Conservation (phyloP, 73 alveolate genomes). For the Paramecium bursaria region DNA sequence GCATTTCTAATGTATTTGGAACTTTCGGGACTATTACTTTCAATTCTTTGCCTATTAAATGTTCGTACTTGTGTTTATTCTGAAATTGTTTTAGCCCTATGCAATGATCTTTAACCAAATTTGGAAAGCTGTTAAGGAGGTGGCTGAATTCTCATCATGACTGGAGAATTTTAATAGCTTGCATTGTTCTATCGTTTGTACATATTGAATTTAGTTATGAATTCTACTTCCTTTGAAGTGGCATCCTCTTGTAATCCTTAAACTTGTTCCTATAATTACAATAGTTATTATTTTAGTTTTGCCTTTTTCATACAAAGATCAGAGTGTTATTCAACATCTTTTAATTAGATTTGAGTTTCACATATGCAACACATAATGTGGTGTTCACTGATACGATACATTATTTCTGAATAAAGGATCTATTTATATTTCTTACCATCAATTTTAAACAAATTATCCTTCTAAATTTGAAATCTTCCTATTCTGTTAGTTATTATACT, state of each 20-base stretch:
- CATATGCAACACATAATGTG: slow-evolving; percentile 49
- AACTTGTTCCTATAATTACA: background rate
- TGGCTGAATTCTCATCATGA: slow-evolving; percentile 21
- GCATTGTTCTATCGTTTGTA: slow-evolving; percentile 11
- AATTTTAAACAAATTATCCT: too few species aligned
- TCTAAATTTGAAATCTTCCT: too few species aligned
- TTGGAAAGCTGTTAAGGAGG: slow-evolving; percentile 4
- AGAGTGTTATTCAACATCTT: slow-evolving; percentile 35
- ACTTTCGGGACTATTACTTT: slow-evolving; percentile 59
- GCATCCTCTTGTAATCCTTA: slow-evolving; percentile 7
- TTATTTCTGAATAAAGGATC: slow-evolving; percentile 47
- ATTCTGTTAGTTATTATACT: too few species aligned
- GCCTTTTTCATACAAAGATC: slow-evolving; percentile 8
- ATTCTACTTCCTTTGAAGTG: slow-evolving; percentile 16
- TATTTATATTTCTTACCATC: slow-evolving; percentile 26
- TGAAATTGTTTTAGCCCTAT: slow-evolving; percentile 46
- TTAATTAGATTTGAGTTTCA: slow-evolving; percentile 21
- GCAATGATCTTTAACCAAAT: slow-evolving; percentile 20
- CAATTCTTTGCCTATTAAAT: background rate
- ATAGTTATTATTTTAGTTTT: background rate
- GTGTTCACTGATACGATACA: background rate
- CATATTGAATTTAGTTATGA: slow-evolving; percentile 45
- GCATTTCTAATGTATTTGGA: slow-evolving; percentile 23
- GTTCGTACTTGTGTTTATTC: background rate
- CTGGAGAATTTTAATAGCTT: slow-evolving; percentile 57